Base-by-base conservation (phyloP, 371 early-diverging fungal genomes). In the Mucor circinelloides region DNA sequence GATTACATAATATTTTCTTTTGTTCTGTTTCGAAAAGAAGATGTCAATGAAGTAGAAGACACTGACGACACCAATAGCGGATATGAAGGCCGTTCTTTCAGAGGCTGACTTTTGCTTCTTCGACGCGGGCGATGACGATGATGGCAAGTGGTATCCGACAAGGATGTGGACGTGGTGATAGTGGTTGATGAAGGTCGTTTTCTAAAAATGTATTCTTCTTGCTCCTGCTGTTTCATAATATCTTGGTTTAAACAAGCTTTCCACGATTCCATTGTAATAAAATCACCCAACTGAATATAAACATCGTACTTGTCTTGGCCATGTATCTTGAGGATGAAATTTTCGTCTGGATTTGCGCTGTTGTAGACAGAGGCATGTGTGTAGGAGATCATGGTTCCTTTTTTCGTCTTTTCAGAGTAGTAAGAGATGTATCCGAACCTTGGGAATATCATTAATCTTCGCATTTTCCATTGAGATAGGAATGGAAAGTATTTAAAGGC, bases 381-480 rank as follows among this genome's bases (percentile, higher is more conserved):
- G 31, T 84, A 86, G 3, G 84, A 71, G 63, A 76, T 79, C 76
- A 82, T 69, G 40, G 76, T 52, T 61, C 84, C 66, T 76, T 79
- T 67, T 67, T 82, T 72, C 64, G 81, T 48, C 55, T 71, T 23
- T 71, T 80, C 78, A 36, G 78, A 80, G 70, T 83, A 83, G 50
- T 78, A 78, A 8, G 81, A 80, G 66, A 84, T 82, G 68, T 83
- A 84, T 0, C 82, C 77, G 3, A 80, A 71, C n/a, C 77, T 57
- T 13, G 86, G 86, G 54, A 82, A 84, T 30, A 84, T 74, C 60
- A 79, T 78, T 32, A 86, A 71, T 17, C 78, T 79, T 40, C 75
- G 70, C 86, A 86, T 86, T 40, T 82, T 69, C 86, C 85, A 86
- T 30, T 74, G 83, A 1, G 86, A 72, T 21, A 86, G 60, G 55